Evolutionary conservation across 1,284 basidiomycete species (phyloP), one percentile per base, ranked within the genome.

Genomic region (Athelia sp.): DNA sequence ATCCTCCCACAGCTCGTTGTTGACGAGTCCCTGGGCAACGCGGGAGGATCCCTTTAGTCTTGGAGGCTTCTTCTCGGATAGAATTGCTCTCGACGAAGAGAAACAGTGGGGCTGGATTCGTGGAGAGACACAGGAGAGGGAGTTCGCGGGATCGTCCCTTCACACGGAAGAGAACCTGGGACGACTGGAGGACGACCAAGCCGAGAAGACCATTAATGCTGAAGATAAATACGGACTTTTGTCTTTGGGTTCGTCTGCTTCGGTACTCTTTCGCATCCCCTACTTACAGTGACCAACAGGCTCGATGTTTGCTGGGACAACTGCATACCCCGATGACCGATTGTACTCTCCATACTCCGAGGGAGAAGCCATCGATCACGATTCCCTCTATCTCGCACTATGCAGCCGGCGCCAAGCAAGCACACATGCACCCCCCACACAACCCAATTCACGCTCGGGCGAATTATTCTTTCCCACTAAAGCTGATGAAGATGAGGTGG

Each of bases 191-290:
- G 60, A 64, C 45, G 56, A 55, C 42, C 34, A 56, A 50, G 53
- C 58, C 34, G 52, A 55, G 50, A 55, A 71, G 43, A 61, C 68
- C 18, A 76, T 78, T 55, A 62, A 65, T 54, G 60, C 60, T 24
- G 76, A 78, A 55, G 76, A 78, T 60, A 75, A 76, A 63, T 54
- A 76, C 50, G 76, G 76, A 31, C 65, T 77, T 34, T 59, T 79
- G 50, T 66, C 69, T 46, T 56, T 78, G 23, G 63, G 75, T 78
- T 51, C 50, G 62, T 57, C 29, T 34, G 8, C 19, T 4, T 36
- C 31, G 32, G 40, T 26, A 53, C 29, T 29, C 6, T 29, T 4
- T 29, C 26, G 26, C 26, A 29, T 29, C 26, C 4, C 4, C 6
- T 13, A 29, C 26, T 29, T 29, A 29, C 13, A 29, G 4, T 13